Evolutionary conservation across 495 filamentous ascomycete species (phyloP), one percentile per base, ranked within the genome.

Genomic region (Aspergillus funiculosus): DNA sequence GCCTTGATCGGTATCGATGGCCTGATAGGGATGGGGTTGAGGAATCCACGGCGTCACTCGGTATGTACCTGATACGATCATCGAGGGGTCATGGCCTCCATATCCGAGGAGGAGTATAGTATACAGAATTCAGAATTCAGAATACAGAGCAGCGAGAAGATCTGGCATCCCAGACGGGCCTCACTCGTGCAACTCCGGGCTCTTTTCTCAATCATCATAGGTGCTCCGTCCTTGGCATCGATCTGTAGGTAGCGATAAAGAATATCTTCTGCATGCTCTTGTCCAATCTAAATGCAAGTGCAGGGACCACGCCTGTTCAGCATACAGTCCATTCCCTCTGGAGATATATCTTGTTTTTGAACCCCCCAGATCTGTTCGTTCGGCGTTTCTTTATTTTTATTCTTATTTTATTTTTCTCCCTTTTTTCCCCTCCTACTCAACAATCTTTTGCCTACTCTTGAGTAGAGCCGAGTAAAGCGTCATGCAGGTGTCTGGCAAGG

Each of bases 381-480:
- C n/a, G n/a, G n/a, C n/a, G 11, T 38, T 38, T 38, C 18, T 38
- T 38, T 38, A 38, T 38, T 38, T n/a, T n/a, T n/a, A n/a, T n/a
- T n/a, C n/a, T n/a, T n/a, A n/a, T n/a, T n/a, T n/a, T n/a, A n/a
- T n/a, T 31, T 22, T 34, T n/a, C n/a, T n/a, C n/a, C n/a, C n/a
- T n/a, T n/a, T 38, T 47, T 47, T 50, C 38, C 43, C 8, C 21
- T 35, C 30, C 48, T 13, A 17, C 36, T 24, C 41, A 34, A 30
- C 27, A 22, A 50, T 49, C 43, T 46, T 48, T 52, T 39, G 30
- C 21, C 51, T 49, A 45, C 43, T 46, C 45, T 52, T 39, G 30
- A 15, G 47, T 49, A 45, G 47, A 46, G 48, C 51, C 43, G 48
- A 29, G 50, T 48, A 49, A 59, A 53, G 52, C 50, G 52, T 31